Conservation (phyloP, 768 basidiomycete genomes). For the Galerina marginata region DNA sequence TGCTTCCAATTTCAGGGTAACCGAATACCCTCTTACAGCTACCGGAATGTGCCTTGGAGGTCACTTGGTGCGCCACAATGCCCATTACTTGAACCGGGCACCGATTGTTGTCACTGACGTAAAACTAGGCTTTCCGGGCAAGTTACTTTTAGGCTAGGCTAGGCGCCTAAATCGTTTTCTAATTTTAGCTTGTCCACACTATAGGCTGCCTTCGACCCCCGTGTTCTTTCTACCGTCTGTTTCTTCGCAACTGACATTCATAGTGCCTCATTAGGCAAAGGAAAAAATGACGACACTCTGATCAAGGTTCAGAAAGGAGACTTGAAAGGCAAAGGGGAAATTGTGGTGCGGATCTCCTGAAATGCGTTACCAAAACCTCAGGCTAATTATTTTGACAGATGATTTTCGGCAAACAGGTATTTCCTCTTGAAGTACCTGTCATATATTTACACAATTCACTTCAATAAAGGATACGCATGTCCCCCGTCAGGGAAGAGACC, state of each 20-base stretch:
- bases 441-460: neutral
- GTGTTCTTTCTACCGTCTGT: constrained; percentile 85
- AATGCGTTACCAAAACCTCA: neutral
- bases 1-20: constrained; percentile 12
- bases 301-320: constrained; percentile 75
- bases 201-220: constrained; percentile 87
- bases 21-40: constrained; percentile 40
- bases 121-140: constrained; percentile 45
- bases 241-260: constrained; percentile 98
- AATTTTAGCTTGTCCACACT: neutral
- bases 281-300: constrained; percentile 84
- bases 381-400: constrained; percentile 49
- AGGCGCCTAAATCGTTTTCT: neutral
- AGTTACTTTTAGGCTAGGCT: constrained; percentile 11
- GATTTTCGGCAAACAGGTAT: constrained; percentile 94
- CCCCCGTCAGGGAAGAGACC: constrained; percentile 81
- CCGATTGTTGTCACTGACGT: neutral
- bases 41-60: constrained; percentile 94
- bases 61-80: constrained; percentile 62
- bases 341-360: constrained; percentile 63
- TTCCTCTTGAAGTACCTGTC: constrained; percentile 6
- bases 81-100: constrained; percentile 3
- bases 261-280: constrained; percentile 82
- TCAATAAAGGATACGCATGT: constrained; percentile 84
- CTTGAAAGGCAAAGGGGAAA: constrained; percentile 77